Evolutionary conservation across 2,329 filamentous ascomycete genomes (phyloP).

Genomic region (Fusarium verrucosum): DNA sequence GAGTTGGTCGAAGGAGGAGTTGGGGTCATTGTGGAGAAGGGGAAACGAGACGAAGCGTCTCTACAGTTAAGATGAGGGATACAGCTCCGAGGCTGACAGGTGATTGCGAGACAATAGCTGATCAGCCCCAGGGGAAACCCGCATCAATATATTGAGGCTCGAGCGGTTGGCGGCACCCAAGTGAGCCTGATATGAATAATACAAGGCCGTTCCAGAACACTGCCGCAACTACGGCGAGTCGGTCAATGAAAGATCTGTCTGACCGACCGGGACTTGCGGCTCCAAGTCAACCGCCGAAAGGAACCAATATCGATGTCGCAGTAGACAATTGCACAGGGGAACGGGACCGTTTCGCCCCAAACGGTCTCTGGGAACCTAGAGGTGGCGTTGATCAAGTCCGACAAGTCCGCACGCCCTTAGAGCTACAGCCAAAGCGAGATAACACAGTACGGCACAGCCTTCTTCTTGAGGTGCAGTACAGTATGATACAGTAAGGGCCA

Average conservation of each 20-base stretch:
- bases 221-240: slow-evolving; percentile 21
- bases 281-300: slow-evolving; percentile 15
- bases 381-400: slow-evolving; percentile 31
- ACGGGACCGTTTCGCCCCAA: slow-evolving; percentile 19
- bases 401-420: slow-evolving; percentile 28
- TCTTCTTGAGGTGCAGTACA: slow-evolving; percentile 7
- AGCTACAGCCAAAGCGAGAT: slow-evolving; percentile 8
- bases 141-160: slow-evolving; percentile 42
- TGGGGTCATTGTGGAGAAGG: slow-evolving; percentile 68
- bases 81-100: slow-evolving; percentile 16
- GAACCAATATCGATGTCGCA: slow-evolving; percentile 8
- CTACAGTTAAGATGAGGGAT: slow-evolving; percentile 36
- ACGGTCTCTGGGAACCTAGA: slow-evolving; percentile 3
- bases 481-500: neutral
- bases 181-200: slow-evolving; percentile 9
- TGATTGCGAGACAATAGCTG: slow-evolving; percentile 24
- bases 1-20: slow-evolving; percentile 82
- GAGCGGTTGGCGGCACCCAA: slow-evolving; percentile 5
- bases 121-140: slow-evolving; percentile 32
- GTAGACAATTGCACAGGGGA: neutral
- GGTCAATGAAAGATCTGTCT: slow-evolving; percentile 10
- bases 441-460: slow-evolving; percentile 12
- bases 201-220: slow-evolving; percentile 13
- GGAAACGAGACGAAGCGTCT: slow-evolving; percentile 35
- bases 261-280: slow-evolving; percentile 26